phyloP scores from a whole-genome alignment of 305 asterid species.

The Fraxinus greggii region DNA sequence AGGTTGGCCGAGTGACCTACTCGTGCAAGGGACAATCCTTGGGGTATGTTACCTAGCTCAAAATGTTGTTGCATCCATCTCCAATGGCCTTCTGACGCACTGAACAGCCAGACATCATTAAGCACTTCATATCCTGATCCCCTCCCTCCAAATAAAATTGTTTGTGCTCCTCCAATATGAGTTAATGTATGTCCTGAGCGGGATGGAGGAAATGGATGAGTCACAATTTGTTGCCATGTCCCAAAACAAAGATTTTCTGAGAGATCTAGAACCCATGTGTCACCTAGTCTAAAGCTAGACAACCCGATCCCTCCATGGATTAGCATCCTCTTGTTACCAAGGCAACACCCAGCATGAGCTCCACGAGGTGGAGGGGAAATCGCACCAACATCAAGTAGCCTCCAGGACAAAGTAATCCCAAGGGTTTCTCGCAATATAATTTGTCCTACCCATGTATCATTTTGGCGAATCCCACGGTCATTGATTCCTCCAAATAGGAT shows the following conservation, averaged over 20 bases:
- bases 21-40: slow-evolving; percentile 66
- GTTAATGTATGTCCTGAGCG: slow-evolving; percentile 93
- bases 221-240: slow-evolving; percentile 57
- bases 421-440: slow-evolving; percentile 38
- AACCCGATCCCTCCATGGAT: slow-evolving; percentile 87
- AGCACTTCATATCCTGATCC: slow-evolving; percentile 76
- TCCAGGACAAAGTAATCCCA: slow-evolving; percentile 64
- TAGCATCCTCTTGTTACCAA: slow-evolving; percentile 56
- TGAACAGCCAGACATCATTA: slow-evolving; percentile 76
- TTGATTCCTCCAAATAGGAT: slow-evolving; percentile 92
- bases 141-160: slow-evolving; percentile 83
- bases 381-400: slow-evolving; percentile 56
- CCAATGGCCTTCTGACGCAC: slow-evolving; percentile 43
- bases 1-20: slow-evolving; percentile 92
- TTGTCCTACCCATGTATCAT: slow-evolving; percentile 74
- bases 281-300: slow-evolving; percentile 60
- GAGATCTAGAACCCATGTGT: slow-evolving; percentile 72
- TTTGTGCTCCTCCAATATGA: slow-evolving; percentile 47
- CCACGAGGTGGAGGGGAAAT: slow-evolving; percentile 74
- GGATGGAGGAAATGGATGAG: slow-evolving; percentile 63
- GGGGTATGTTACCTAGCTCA: slow-evolving; percentile 56
- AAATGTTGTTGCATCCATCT: slow-evolving; percentile 62
- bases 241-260: slow-evolving; percentile 60
- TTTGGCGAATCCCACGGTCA: slow-evolving; percentile 68
- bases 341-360: slow-evolving; percentile 83